These are phyloP conservation scores for Phytophthora cajani DNA, from an alignment of 352 stramenopile species.

Conservation along the genomic window DNA sequence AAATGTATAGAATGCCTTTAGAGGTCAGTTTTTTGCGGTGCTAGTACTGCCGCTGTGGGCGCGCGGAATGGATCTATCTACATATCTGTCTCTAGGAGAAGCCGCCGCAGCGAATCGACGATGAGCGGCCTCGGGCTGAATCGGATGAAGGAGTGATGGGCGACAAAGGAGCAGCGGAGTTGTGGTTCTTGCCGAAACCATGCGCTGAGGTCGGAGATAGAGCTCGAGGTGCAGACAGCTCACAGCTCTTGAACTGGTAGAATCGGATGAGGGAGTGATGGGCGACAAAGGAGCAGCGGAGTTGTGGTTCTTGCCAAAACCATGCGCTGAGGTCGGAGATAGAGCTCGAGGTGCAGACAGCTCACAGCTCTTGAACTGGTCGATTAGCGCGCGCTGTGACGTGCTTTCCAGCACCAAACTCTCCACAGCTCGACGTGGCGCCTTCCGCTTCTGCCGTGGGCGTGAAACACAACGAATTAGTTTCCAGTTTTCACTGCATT, in stretches of 20 bases:
- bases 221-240: slow-evolving; percentile 22
- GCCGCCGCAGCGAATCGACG: slow-evolving; percentile 40
- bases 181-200: neutral
- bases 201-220: slow-evolving; percentile 8
- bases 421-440: slow-evolving; percentile 38
- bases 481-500: neutral
- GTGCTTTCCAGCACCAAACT: slow-evolving; percentile 57
- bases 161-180: slow-evolving; percentile 12
- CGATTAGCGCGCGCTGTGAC: slow-evolving; percentile 52
- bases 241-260: no score
- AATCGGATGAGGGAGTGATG: slow-evolving; percentile 21
- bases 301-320: neutral
- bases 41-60: neutral
- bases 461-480: neutral
- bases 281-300: slow-evolving; percentile 18
- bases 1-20: slow-evolving; percentile 24
- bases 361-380: slow-evolving; percentile 61
- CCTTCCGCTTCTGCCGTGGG: slow-evolving; percentile 11
- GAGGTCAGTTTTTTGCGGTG: slow-evolving; percentile 1
- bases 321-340: slow-evolving; percentile 4
- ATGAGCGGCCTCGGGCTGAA: slow-evolving; percentile 7
- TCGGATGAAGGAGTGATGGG: slow-evolving; percentile 23
- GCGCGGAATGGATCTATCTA: neutral
- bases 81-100: slow-evolving; percentile 22
- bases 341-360: slow-evolving; percentile 20